Percentiles rank a stretch among this genome's conserved stretches.
Evolutionary conservation across 192 early-diverging fungal genomes (phyloP).

Genomic region (Chytriomyces confervae): DNA sequence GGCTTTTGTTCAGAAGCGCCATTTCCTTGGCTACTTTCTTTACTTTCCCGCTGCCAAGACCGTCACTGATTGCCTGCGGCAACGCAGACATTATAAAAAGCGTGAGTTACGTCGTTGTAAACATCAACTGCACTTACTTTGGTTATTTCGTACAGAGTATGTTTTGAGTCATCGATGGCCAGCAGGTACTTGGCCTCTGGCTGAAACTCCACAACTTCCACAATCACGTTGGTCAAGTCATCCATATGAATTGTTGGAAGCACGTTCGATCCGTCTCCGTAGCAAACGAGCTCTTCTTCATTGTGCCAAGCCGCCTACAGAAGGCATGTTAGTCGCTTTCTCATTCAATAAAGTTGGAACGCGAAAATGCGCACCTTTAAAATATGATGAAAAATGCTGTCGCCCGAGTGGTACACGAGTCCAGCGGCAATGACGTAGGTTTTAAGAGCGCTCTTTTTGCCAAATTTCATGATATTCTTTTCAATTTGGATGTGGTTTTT

Average conservation of each 20-base stretch:
- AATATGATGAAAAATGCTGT: conserved; percentile 64
- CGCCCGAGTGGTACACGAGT: conserved; percentile 62
- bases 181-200: conserved; percentile 62
- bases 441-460: conserved; percentile 59
- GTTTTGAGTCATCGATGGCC: conserved; percentile 65
- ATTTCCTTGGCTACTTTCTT: conserved; percentile 58
- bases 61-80: conserved; percentile 56
- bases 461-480: conserved; percentile 62
- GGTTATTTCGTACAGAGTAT: conserved; percentile 58
- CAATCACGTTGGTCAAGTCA: conserved; percentile 60
- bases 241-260: conserved; percentile 65
- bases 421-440: conserved; percentile 64
- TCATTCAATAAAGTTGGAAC: conserved; percentile 6
- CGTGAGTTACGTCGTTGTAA: too few relatives aligned
- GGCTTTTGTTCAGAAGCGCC: conserved; percentile 54
- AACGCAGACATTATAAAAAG: neutral
- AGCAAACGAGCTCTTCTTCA: conserved; percentile 54
- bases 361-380: conserved; percentile 48
- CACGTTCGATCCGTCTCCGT: conserved; percentile 62
- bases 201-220: conserved; percentile 60
- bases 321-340: neutral
- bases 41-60: conserved; percentile 60
- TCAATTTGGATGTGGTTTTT: conserved; percentile 59
- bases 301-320: conserved; percentile 64
- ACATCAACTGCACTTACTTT: conserved; percentile 41